Evolutionary conservation across 108 stramenopile genomes (phyloP).

Genomic region (Fistulifera pelliculosa): DNA sequence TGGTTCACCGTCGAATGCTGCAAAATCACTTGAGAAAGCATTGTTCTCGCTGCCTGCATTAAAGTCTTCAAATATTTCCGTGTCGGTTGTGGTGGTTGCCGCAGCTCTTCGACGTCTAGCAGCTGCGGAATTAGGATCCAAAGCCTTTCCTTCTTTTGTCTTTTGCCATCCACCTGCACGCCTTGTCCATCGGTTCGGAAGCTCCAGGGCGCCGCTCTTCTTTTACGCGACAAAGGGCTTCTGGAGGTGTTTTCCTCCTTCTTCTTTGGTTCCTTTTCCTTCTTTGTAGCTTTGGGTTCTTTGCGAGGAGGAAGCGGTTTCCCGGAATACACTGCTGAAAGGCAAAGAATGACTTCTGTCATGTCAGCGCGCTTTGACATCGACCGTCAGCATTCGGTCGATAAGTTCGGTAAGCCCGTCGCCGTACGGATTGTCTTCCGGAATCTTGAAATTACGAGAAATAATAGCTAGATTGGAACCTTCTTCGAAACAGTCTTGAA

Average conservation of each 20-base stretch:
- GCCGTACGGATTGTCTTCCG: conserved; percentile 74
- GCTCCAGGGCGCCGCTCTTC: conserved; percentile 34
- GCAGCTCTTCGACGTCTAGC: conserved; percentile 52
- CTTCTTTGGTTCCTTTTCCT: conserved; percentile 12
- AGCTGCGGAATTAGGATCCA: conserved; percentile 74
- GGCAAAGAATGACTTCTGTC: conserved; percentile 80
- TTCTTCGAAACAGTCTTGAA: conserved; percentile 88
- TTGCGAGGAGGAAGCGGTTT: conserved; percentile 67
- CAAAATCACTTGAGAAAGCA: not conserved
- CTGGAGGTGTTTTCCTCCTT: conserved; percentile 15
- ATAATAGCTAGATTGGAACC: conserved; percentile 89
- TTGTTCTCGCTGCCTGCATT: conserved; percentile 2
- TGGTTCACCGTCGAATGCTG: conserved; percentile 4
- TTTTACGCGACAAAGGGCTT: not conserved
- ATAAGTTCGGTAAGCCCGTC: conserved; percentile 72
- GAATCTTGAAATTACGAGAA: conserved; percentile 78
- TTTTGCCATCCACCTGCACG: conserved; percentile 5
- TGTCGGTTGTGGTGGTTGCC: not conserved
- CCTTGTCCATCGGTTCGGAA: conserved; percentile 80
- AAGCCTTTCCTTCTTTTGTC: conserved; percentile 12
- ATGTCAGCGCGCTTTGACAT: conserved; percentile 79
- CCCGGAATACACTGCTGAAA: conserved; percentile 69
- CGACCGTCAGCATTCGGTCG: conserved; percentile 75
- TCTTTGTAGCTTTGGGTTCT: conserved; percentile 8
- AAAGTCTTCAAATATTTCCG: conserved; percentile 5